Evolutionary conservation across 257 asterid genomes (phyloP).

Genomic region (Paulownia fortunei): DNA sequence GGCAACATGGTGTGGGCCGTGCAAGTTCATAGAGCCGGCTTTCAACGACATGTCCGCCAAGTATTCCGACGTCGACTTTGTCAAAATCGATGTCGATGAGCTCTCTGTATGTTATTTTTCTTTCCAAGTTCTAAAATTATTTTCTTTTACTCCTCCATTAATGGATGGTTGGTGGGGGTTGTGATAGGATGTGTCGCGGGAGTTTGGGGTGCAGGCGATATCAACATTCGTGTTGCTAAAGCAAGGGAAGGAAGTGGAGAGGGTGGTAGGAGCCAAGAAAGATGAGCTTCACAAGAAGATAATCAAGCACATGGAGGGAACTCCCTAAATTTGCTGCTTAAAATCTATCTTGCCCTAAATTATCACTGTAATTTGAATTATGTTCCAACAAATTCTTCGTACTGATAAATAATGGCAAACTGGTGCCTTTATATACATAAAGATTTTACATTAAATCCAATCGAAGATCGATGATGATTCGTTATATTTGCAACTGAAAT

Average conservation of each 20-base stretch:
- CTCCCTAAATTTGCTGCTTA: constrained; percentile 90
- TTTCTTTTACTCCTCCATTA: too few species aligned
- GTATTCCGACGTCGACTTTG: constrained; percentile 70
- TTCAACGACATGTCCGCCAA: constrained; percentile 55
- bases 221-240: constrained; percentile 80
- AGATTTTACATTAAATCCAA: too few species aligned
- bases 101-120: constrained; percentile 53
- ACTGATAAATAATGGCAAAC: background rate
- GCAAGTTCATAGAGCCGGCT: constrained; percentile 78
- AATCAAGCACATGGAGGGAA: constrained; percentile 65
- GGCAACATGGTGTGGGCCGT: constrained; percentile 91
- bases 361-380: background rate
- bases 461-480: too few species aligned
- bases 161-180: constrained; percentile 1
- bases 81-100: constrained; percentile 82
- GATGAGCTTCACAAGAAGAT: constrained; percentile 79
- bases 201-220: constrained; percentile 76
- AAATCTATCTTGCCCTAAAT: background rate
- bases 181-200: constrained; percentile 69
- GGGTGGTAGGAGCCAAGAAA: constrained; percentile 68
- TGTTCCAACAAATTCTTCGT: background rate
- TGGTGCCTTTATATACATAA: background rate
- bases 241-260: constrained; percentile 78
- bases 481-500: too few species aligned
- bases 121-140: background rate